These are phyloP conservation scores for Nowakowskiella sp. DNA, from an alignment of 192 early-diverging fungal species.

Conservation along the genomic window DNA sequence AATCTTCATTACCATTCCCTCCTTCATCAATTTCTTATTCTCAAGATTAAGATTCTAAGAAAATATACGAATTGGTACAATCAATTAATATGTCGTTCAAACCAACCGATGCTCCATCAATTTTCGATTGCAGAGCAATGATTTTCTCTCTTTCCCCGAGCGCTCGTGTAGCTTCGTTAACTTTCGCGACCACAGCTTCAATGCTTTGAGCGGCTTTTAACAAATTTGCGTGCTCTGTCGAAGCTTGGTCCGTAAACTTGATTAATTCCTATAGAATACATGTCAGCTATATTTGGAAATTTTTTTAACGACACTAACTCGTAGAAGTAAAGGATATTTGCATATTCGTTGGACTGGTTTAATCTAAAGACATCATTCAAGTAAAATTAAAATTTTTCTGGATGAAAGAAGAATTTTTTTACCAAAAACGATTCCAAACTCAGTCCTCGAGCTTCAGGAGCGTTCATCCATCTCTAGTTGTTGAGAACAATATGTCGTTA, in stretches of 20 bases:
- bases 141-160: conserved; percentile 40
- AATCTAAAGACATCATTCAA: conserved; percentile 25
- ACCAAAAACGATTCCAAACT: conserved; percentile 53
- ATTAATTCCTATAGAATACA: conserved; percentile 26
- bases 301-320: conserved; percentile 1
- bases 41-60: conserved; percentile 30
- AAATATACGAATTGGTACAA: neutral
- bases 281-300: neutral
- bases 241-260: conserved; percentile 41
- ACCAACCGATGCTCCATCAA: conserved; percentile 33
- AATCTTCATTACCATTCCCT: conserved; percentile 26
- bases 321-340: conserved; percentile 29
- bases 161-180: conserved; percentile 47
- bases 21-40: conserved; percentile 38
- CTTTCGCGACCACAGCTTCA: conserved; percentile 41
- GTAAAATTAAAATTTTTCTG: conserved; percentile 5
- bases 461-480: conserved; percentile 34
- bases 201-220: conserved; percentile 40
- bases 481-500: too few relatives aligned
- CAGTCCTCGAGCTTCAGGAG: conserved; percentile 37
- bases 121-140: conserved; percentile 25
- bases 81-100: conserved; percentile 1
- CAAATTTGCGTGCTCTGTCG: conserved; percentile 34
- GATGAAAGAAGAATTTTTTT: neutral
- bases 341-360: conserved; percentile 55